A percentile compares a stretch with the other conserved stretches of the same genome.
phyloP scores from a whole-genome alignment of 805 yeast species.

The Lachancea waltii region DNA sequence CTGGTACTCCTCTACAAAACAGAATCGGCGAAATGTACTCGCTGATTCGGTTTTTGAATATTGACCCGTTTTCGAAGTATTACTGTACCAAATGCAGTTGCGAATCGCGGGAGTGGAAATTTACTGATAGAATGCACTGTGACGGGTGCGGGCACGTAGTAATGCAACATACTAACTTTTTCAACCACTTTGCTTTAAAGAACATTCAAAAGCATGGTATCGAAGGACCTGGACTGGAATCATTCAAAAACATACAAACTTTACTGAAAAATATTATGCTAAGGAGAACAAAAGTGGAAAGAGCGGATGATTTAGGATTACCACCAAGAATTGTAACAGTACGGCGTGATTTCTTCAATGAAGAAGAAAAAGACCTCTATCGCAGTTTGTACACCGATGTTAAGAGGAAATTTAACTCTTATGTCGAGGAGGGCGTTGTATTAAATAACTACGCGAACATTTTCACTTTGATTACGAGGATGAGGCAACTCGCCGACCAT shows the following conservation, averaged over 20 bases:
- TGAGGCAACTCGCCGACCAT: slow-evolving; percentile 98
- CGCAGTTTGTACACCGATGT: slow-evolving; percentile 82
- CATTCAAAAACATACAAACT: slow-evolving; percentile 70
- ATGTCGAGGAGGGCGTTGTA: slow-evolving; percentile 94
- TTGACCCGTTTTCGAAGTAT: slow-evolving; percentile 82
- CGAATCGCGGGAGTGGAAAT: slow-evolving; percentile 73
- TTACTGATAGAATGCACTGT: slow-evolving; percentile 77
- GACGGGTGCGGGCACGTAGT: slow-evolving; percentile 84
- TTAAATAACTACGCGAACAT: slow-evolving; percentile 95
- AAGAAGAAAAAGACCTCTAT: slow-evolving; percentile 90
- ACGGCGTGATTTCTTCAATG: slow-evolving; percentile 81
- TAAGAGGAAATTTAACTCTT: slow-evolving; percentile 80
- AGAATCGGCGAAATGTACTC: slow-evolving; percentile 96
- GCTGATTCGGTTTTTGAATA: slow-evolving; percentile 71
- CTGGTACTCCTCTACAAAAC: slow-evolving; percentile 96
- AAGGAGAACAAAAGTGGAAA: slow-evolving; percentile 88
- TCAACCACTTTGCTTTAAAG: slow-evolving; percentile 92
- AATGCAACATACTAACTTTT: slow-evolving; percentile 91
- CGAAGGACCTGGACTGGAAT: slow-evolving; percentile 70
- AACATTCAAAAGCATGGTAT: slow-evolving; percentile 84
- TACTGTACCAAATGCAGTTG: slow-evolving; percentile 94
- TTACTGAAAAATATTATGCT: slow-evolving; percentile 78
- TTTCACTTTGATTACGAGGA: slow-evolving; percentile 89
- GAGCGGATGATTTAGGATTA: slow-evolving; percentile 95
- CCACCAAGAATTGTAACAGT: slow-evolving; percentile 95